phyloP scores from a whole-genome alignment of 169 alveolate genomes.

The Cystoisospora suis region DNA sequence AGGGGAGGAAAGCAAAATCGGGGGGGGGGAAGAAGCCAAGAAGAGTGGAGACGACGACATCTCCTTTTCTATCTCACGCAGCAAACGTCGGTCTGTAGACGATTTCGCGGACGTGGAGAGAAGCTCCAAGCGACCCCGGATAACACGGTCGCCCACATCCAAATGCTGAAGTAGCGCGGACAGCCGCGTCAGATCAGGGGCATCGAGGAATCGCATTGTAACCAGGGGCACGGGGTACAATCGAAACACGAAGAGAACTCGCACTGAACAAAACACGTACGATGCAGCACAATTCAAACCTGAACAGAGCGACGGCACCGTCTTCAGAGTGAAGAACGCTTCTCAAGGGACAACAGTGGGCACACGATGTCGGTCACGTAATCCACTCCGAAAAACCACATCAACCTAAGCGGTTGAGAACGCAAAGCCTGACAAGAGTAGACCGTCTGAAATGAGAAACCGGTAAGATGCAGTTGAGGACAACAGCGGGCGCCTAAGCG shows the following conservation, averaged over 20 bases:
- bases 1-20: conserved; percentile 51
- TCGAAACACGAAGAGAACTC: neutral
- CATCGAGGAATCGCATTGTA: conserved; percentile 72
- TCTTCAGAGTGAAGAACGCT: too few relatives aligned
- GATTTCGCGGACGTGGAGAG: conserved; percentile 51
- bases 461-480: too few relatives aligned
- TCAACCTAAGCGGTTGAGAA: too few relatives aligned
- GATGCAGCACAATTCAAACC: too few relatives aligned
- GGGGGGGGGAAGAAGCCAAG: conserved; percentile 66
- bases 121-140: conserved; percentile 74
- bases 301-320: too few relatives aligned
- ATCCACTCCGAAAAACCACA: too few relatives aligned
- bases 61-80: conserved; percentile 52
- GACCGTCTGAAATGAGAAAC: too few relatives aligned
- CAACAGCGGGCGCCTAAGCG: too few relatives aligned
- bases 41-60: conserved; percentile 68
- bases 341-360: too few relatives aligned
- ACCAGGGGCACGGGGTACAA: neutral
- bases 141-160: conserved; percentile 76
- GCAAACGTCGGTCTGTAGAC: neutral
- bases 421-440: too few relatives aligned
- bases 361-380: too few relatives aligned
- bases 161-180: conserved; percentile 67
- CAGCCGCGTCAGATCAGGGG: conserved; percentile 69
- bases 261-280: too few relatives aligned